Evolutionary conservation across 2,329 filamentous ascomycete species (phyloP), one percentile per base, ranked within the genome.

Genomic region (Colletotrichum sp.): DNA sequence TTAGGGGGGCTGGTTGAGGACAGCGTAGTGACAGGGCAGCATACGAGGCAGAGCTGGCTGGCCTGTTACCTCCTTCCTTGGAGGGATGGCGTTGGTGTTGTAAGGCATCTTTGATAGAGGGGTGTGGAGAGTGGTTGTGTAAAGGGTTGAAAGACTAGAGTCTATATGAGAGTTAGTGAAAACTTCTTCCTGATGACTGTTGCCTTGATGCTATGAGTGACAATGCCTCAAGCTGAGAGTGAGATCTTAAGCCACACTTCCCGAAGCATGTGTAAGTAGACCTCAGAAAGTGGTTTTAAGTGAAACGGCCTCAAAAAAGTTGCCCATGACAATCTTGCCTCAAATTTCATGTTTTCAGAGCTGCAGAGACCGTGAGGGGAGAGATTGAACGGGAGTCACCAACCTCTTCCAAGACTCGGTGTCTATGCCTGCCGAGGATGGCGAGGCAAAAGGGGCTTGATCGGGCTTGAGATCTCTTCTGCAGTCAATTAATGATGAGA

Each of bases 51-150:
- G 90, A 77, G 95, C 93, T 27, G 94, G 94, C 77, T 95, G 93
- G 77, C 96, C 96, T 4, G 94, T 97, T 59, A 94, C 90, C 84
- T 98, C 95, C 81, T 94, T 93, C 16, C 93, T 87, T 51, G 94
- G 94, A 77, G 93, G 90, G 70, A 97, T 97, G 21, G 94, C 93
- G 5, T 92, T 92, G 77, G 94, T 96, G 85, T 98, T 98, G 87
- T 97, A 96, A 31, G 96, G 94, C 96, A 98, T 98, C 64, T 21
- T 83, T 24, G 33, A n/a, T 57, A 31, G 36, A 34, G 13, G 16
- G 34, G 34, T 63, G 57, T 36, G 31, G 27, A 70, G 18, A 36
- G 57, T 21, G 31, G 54, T 47, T 4, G 13, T 31, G 36, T 51
- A 31, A 15, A 24, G n/a, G 34, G 13, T 24, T 15, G 13, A 16